A percentile compares a stretch with the other conserved stretches of the same genome.
Evolutionary conservation across 139 green algal species (phyloP).

Genomic region (Volvox reticuliferus): DNA sequence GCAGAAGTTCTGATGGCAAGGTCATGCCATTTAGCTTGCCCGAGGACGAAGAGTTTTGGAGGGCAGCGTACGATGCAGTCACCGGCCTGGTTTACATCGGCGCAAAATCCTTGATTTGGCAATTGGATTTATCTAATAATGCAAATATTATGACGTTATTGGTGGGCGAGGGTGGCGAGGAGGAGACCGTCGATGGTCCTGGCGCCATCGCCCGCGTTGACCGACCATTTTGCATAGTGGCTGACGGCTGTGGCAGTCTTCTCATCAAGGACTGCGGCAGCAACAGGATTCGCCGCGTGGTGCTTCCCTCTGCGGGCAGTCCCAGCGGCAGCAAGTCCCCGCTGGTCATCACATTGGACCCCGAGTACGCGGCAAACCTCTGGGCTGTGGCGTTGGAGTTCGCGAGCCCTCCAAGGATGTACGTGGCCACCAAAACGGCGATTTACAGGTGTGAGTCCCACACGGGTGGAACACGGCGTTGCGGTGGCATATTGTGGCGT

Average conservation of each 20-base stretch:
- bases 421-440: slow-evolving; percentile 8
- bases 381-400: not conserved
- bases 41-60: slow-evolving; percentile 8
- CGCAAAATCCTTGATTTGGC: not conserved
- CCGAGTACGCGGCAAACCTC: not conserved
- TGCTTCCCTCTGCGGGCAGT: not conserved
- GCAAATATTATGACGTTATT: not conserved
- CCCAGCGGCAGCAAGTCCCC: not conserved
- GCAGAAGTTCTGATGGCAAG: not conserved
- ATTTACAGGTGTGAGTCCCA: not conserved
- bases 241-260: not conserved
- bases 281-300: not conserved
- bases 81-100: not conserved
- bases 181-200: not conserved
- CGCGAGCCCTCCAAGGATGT: not conserved
- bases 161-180: not conserved
- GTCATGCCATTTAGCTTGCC: not conserved
- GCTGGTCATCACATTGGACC: not conserved
- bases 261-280: slow-evolving; percentile 27
- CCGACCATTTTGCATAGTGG: slow-evolving; percentile 7
- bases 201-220: slow-evolving; percentile 1
- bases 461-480: no score
- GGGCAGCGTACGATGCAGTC: not conserved
- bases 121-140: not conserved
- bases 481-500: no score